These are phyloP conservation scores for Cryphonectria radicalis DNA, from an alignment of 2,329 filamentous ascomycete genomes.

Conservation along the genomic window DNA sequence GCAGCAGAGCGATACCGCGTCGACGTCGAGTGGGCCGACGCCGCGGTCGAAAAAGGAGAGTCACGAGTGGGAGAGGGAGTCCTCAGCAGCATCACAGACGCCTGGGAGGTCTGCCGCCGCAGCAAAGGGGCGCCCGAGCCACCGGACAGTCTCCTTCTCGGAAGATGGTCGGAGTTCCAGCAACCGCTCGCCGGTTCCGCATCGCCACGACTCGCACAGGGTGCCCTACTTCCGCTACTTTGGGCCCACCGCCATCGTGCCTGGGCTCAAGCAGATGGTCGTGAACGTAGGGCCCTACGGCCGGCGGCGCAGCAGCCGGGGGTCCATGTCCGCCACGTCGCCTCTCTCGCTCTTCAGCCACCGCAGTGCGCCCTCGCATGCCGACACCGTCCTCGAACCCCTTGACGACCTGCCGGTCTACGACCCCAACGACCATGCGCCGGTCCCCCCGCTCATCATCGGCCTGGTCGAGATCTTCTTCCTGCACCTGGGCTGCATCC, in stretches of 20 bases:
- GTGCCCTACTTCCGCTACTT: constrained; percentile 93
- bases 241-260: constrained; percentile 87
- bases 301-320: constrained; percentile 61
- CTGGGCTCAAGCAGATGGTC: constrained; percentile 92
- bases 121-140: constrained; percentile 30
- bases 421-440: constrained; percentile 70
- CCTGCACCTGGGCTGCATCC: constrained; percentile 79
- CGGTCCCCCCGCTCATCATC: constrained; percentile 75
- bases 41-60: constrained; percentile 29
- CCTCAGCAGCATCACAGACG: constrained; percentile 29
- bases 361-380: constrained; percentile 46
- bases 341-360: constrained; percentile 45
- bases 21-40: constrained; percentile 30
- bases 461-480: constrained; percentile 83
- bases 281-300: constrained; percentile 68
- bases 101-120: constrained; percentile 20
- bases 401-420: constrained; percentile 71
- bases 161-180: constrained; percentile 46
- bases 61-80: constrained; percentile 36
- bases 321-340: constrained; percentile 60
- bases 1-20: constrained; percentile 32
- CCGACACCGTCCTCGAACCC: constrained; percentile 48
- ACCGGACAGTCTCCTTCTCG: constrained; percentile 44
- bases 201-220: constrained; percentile 61
- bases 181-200: constrained; percentile 50